Evolutionary conservation across 169 alveolate genomes (phyloP).

Genomic region (Plasmodium sp.): DNA sequence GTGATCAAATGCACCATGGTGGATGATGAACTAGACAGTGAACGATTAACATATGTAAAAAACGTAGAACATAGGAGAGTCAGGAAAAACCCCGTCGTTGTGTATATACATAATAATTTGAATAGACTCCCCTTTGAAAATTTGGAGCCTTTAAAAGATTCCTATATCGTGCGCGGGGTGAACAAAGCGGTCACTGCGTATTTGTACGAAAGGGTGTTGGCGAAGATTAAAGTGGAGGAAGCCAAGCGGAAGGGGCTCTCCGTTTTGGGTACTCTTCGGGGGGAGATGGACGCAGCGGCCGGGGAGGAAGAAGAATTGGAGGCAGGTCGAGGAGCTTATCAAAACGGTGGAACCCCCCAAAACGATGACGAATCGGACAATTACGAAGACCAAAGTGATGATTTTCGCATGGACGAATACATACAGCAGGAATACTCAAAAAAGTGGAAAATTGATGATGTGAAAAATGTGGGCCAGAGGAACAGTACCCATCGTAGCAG

Average conservation of each 20-base stretch:
- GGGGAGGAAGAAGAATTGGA: neutral
- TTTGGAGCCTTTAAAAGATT: slow-evolving; percentile 58
- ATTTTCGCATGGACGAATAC: neutral
- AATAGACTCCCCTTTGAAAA: slow-evolving; percentile 72
- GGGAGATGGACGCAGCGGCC: neutral
- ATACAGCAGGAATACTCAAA: slow-evolving; percentile 21
- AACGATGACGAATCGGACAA: neutral
- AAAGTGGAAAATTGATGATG: slow-evolving; percentile 3
- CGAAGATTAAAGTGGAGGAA: slow-evolving; percentile 15
- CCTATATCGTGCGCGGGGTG: slow-evolving; percentile 66
- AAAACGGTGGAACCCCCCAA: neutral
- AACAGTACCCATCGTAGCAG: neutral
- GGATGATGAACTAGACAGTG: slow-evolving; percentile 21
- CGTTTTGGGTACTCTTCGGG: neutral
- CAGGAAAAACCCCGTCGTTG: slow-evolving; percentile 62
- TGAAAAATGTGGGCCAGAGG: neutral
- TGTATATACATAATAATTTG: slow-evolving; percentile 54
- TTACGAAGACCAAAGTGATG: neutral
- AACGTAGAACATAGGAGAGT: slow-evolving; percentile 8
- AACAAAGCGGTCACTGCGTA: slow-evolving; percentile 41
- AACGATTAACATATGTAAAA: slow-evolving; percentile 41
- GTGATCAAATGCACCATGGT: slow-evolving; percentile 12
- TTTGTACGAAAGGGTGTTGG: slow-evolving; percentile 46
- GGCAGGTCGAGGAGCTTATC: neutral
- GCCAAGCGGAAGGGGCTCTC: neutral